Percentiles rank a stretch among this genome's conserved stretches.
Evolutionary conservation across 768 basidiomycete genomes (phyloP).

Genomic region (Tephrocybe rancida): DNA sequence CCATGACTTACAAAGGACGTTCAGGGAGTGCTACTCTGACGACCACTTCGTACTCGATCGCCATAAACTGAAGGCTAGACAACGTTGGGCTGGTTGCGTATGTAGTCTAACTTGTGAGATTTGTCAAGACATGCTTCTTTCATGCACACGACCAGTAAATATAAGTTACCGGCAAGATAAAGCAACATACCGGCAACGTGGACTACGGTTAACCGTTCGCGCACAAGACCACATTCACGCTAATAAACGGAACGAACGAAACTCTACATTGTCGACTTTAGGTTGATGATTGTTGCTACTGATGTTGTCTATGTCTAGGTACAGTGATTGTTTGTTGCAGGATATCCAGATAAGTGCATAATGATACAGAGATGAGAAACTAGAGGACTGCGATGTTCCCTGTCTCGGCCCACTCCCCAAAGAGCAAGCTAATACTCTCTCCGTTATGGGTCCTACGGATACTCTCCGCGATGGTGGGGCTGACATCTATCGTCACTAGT

Average conservation of each 20-base stretch:
- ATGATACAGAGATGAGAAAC: slow-evolving; percentile 14
- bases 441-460: slow-evolving; percentile 95
- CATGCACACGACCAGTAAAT: too few relatives aligned
- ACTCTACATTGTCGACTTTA: not conserved
- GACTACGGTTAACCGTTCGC: too few relatives aligned
- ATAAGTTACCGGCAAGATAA: too few relatives aligned
- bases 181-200: too few relatives aligned
- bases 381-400: slow-evolving; percentile 41
- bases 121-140: too few relatives aligned
- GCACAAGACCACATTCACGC: too few relatives aligned
- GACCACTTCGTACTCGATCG: slow-evolving; percentile 30
- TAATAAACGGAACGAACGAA: not conserved
- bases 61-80: slow-evolving; percentile 29
- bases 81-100: too few relatives aligned
- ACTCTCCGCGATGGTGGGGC: slow-evolving; percentile 91
- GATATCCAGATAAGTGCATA: slow-evolving; percentile 18
- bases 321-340: slow-evolving; percentile 1
- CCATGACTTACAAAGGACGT: not conserved
- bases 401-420: slow-evolving; percentile 78
- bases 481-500: slow-evolving; percentile 88
- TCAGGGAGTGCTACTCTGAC: slow-evolving; percentile 33
- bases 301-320: slow-evolving; percentile 19
- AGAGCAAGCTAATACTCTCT: slow-evolving; percentile 87
- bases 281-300: too few relatives aligned
- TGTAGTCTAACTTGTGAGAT: too few relatives aligned